Conservation (phyloP, 2,329 filamentous ascomycete species). For the Aspergillus oerlinghausenensis region DNA sequence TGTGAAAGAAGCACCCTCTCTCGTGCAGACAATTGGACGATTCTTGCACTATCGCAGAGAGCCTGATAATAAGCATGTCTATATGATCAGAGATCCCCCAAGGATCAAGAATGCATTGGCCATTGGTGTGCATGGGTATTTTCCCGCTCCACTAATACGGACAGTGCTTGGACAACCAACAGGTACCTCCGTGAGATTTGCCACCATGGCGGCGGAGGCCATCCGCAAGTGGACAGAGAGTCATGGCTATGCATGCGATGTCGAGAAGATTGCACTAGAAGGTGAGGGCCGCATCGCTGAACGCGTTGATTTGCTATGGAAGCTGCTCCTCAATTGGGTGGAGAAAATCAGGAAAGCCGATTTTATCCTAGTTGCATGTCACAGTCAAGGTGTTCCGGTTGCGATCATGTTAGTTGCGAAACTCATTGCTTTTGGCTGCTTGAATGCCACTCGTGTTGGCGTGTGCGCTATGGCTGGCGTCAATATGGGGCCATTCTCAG, state of each 20-base stretch:
- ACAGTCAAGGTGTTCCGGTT: slow-evolving; percentile 94
- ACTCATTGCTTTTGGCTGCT: slow-evolving; percentile 81
- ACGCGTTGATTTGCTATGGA: slow-evolving; percentile 89
- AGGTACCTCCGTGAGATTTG: slow-evolving; percentile 90
- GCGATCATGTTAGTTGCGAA: slow-evolving; percentile 89
- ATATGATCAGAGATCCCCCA: slow-evolving; percentile 62
- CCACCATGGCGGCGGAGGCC: slow-evolving; percentile 76
- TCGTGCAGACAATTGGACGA: slow-evolving; percentile 54
- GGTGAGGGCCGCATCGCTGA: slow-evolving; percentile 90
- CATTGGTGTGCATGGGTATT: slow-evolving; percentile 91
- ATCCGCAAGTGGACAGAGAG: slow-evolving; percentile 77
- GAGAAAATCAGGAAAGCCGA: slow-evolving; percentile 84
- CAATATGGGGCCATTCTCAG: slow-evolving; percentile 84
- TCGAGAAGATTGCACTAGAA: slow-evolving; percentile 91
- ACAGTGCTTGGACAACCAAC: slow-evolving; percentile 91
- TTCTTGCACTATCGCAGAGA: slow-evolving; percentile 50
- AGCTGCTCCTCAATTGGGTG: slow-evolving; percentile 89
- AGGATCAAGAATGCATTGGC: slow-evolving; percentile 81
- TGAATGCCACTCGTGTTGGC: slow-evolving; percentile 71
- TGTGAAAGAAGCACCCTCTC: slow-evolving; percentile 51
- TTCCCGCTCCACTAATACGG: slow-evolving; percentile 81
- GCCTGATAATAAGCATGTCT: slow-evolving; percentile 64
- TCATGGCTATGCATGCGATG: slow-evolving; percentile 70
- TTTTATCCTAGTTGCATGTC: slow-evolving; percentile 85
- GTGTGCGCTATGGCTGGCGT: slow-evolving; percentile 89